Base-by-base conservation (phyloP, 441 rosid species). In the Croton laevigatus region DNA sequence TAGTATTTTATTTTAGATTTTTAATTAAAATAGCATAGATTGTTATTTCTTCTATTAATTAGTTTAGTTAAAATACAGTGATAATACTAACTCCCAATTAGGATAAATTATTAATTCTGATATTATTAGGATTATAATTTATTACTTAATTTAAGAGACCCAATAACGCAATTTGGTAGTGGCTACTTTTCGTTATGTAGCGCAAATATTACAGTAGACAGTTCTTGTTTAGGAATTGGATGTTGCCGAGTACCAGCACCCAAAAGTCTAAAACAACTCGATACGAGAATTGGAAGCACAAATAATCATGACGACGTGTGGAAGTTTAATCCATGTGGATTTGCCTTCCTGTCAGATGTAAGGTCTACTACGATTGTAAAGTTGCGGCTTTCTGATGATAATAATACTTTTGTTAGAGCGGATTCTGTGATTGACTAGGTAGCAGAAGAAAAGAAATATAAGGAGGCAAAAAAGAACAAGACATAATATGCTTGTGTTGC, bases 381-480 rank as follows among this genome's bases (percentile, higher is more conserved):
- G 8, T 12, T 58, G 53, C 5, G 1, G 4, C 73, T 68, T 37
- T 37, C 70, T 27, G 46, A 52, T 51, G 5, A 6, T 36, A 59
- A 34, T 3, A 14, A 76, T 71, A 11, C 8, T 1, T 8, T 0
- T 45, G 1, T 12, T 8, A 8, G 3, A 8, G 37, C 64, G 0
- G 34, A 71, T 46, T 63, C 13, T 22, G 48, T 38, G 2, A 23
- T 62, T 12, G 78, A 74, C 11, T 74, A 73, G 78, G 78, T 69
- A 46, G 70, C 27, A 9, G 11, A 40, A 48, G 52, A 48, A 12
- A 5, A 48, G 17, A 48, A 5, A 2, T 48, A n/a, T 48, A 13
- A 48, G 40, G 40, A 3, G 3, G 40, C 40, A 37, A 3, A 37
- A 37, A 6, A 37, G 40, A 3, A 3, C 40, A 37, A 37, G 6